Base-by-base conservation (phyloP, 2,329 filamentous ascomycete species). In the Didymella pomorum region DNA sequence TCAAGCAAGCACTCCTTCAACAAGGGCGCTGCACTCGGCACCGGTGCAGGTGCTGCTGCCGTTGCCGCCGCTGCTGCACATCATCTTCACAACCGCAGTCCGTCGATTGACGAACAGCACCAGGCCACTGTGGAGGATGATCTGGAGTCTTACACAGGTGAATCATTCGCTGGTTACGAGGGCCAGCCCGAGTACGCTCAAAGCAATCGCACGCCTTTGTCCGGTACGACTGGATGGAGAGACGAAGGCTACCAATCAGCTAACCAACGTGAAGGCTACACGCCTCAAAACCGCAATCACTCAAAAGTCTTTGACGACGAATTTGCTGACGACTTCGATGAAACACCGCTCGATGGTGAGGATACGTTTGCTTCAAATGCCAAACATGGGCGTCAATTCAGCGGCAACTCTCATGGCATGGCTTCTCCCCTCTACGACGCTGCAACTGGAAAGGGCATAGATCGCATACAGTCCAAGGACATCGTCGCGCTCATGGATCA, bases 401-500 rank as follows among this genome's bases (percentile, higher is more conserved):
- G 92, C 72, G 93, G 92, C 48, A 89, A 97, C 80, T 97, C 94
- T 8, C 92, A 97, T 71, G 94, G 93, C 44, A 92, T 97, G 85
- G 84, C 83, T 3, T 95, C 93, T 28, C 93, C 94, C 2, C 82
- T 98, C 20, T 98, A 97, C 71, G 95, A 99, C 73, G 88, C 91
- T 58, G 86, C 93, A 3, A 96, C 91, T 1, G 94, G 94, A 51
- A 88, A 87, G 62, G 93, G 93, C 31, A 90, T 97, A 51, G 93
- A 98, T 66, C 86, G 89, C 46, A 98, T 99, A 50, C 90, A 98
- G 75, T 97, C 93, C 44, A 95, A 96, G 79, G 95, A 99, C 72
- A 96, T 99, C 69, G 90, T 99, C 63, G 92, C 94, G 23, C 81
- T 99, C 60, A 99, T 99, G 95, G 94, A 99, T 74, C 95, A 99